Percentiles rank a stretch among this genome's conserved stretches.
Conservation (phyloP, 345 rosid species). For the Viola odorata region DNA sequence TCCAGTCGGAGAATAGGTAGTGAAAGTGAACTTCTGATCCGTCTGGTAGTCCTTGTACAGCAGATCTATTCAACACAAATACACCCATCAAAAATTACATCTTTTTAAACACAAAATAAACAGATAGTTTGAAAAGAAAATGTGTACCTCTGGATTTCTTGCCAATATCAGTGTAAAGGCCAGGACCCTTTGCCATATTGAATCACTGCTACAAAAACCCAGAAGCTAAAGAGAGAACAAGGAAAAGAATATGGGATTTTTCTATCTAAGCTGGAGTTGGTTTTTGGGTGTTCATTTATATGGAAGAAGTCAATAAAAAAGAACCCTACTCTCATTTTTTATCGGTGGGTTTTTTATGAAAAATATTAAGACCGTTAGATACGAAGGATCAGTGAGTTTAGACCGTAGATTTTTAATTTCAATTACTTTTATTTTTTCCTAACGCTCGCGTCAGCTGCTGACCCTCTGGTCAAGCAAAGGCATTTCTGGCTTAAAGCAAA, state of each 20-base stretch:
- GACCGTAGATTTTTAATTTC: constrained; percentile 6
- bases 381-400: not conserved
- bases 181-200: constrained; percentile 85
- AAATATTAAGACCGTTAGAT: constrained; percentile 5
- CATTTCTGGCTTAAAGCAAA: not conserved
- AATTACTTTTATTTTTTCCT: not conserved
- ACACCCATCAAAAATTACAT: constrained; percentile 9
- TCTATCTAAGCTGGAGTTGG: not conserved
- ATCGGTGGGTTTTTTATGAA: constrained; percentile 1
- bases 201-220: not conserved
- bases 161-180: constrained; percentile 91
- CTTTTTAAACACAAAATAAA: not conserved
- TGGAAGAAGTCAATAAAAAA: not conserved
- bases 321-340: constrained; percentile 17
- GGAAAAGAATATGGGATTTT: not conserved
- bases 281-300: constrained; percentile 1
- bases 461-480: not conserved
- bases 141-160: constrained; percentile 74
- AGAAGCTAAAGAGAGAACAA: not conserved
- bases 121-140: not conserved
- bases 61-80: constrained; percentile 45
- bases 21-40: constrained; percentile 82
- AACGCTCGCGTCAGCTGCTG: not conserved
- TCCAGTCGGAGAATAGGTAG: constrained; percentile 76
- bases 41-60: constrained; percentile 87